Evolutionary conservation across 805 yeast species (phyloP).

Genomic region (Lachancea waltii): DNA sequence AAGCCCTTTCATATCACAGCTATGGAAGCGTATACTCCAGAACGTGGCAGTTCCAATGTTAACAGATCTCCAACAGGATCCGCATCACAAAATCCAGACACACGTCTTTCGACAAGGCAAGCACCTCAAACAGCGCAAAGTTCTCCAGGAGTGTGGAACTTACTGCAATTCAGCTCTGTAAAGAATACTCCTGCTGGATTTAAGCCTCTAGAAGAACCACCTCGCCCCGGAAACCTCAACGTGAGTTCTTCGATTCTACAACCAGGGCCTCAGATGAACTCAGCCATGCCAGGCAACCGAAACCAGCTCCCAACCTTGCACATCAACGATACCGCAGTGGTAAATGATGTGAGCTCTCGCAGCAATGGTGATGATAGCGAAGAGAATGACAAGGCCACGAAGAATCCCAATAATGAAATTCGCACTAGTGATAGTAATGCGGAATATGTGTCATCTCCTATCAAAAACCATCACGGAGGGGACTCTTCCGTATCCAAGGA

Average conservation of each 20-base stretch:
- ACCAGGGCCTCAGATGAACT: slow-evolving; percentile 2
- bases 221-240: not conserved
- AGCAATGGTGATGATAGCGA: too few species aligned
- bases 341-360: not conserved
- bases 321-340: slow-evolving; percentile 5
- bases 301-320: slow-evolving; percentile 5
- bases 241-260: slow-evolving; percentile 1
- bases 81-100: slow-evolving; percentile 4
- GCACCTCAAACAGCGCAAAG: slow-evolving; percentile 25
- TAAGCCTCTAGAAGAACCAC: slow-evolving; percentile 5
- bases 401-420: not conserved
- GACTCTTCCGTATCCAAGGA: slow-evolving; percentile 14
- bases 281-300: not conserved
- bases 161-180: slow-evolving; percentile 65
- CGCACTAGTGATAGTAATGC: slow-evolving; percentile 6
- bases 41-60: slow-evolving; percentile 38
- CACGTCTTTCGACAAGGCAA: slow-evolving; percentile 13
- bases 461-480: slow-evolving; percentile 17
- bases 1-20: slow-evolving; percentile 44
- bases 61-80: slow-evolving; percentile 18
- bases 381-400: too few species aligned
- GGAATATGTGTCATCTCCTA: slow-evolving; percentile 25
- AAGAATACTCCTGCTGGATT: slow-evolving; percentile 31
- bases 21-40: slow-evolving; percentile 62
- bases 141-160: slow-evolving; percentile 92